phyloP scores from a whole-genome alignment of 495 filamentous ascomycete genomes.

The Hypomontagnella monticulosa region DNA sequence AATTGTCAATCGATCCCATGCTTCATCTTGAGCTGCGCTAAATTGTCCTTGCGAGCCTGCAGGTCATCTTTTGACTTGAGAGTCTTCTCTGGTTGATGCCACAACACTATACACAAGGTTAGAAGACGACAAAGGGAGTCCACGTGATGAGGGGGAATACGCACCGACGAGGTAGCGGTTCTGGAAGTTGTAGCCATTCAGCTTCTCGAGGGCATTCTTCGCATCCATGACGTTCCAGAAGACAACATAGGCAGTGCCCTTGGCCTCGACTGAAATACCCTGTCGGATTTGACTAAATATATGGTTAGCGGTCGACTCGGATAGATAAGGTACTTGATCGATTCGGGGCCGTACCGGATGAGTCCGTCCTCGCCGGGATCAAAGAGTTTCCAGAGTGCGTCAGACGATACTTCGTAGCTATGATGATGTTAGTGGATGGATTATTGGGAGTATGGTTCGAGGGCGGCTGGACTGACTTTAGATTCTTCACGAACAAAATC shows the following conservation, averaged over 20 bases:
- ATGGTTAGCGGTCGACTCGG: constrained; percentile 44
- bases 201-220: constrained; percentile 97
- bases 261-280: constrained; percentile 96
- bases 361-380: constrained; percentile 48
- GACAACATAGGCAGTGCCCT: constrained; percentile 98
- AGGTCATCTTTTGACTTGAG: constrained; percentile 90
- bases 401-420: constrained; percentile 49
- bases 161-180: constrained; percentile 98
- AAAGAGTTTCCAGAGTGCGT: constrained; percentile 50
- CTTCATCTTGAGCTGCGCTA: constrained; percentile 97
- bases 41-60: constrained; percentile 90
- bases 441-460: not conserved
- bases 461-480: constrained; percentile 36
- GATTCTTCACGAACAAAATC: constrained; percentile 51
- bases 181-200: constrained; percentile 99
- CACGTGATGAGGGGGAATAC: constrained; percentile 47
- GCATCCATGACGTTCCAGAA: constrained; percentile 99
- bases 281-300: constrained; percentile 90
- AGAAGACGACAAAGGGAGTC: constrained; percentile 12
- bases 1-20: constrained; percentile 96
- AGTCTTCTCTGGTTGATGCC: constrained; percentile 99
- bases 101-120: constrained; percentile 73
- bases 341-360: constrained; percentile 40
- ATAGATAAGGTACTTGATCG: not conserved
- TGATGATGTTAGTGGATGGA: constrained; percentile 10